Conservation (phyloP, 257 asterid genomes). For the Gentiana macrophylla region DNA sequence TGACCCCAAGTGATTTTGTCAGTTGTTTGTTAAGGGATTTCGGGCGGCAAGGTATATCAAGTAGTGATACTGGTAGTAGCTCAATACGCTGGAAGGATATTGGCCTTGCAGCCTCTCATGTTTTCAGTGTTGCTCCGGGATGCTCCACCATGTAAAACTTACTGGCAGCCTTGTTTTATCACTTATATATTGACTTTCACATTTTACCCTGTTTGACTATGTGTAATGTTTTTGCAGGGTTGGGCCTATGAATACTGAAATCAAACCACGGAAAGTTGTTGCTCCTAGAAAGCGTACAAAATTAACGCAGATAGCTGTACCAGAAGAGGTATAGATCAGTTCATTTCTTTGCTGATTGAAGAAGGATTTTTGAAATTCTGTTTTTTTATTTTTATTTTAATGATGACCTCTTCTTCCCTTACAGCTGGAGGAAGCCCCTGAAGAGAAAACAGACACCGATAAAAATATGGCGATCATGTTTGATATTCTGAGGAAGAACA, state of each 20-base stretch:
- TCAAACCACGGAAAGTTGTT: conserved; percentile 60
- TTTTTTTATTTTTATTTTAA: conserved; percentile 2
- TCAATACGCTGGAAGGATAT: conserved; percentile 58
- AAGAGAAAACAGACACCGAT: conserved; percentile 78
- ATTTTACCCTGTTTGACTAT: neutral
- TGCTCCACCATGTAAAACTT: conserved; percentile 68
- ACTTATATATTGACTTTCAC: neutral
- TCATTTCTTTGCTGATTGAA: neutral
- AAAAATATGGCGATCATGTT: conserved; percentile 89
- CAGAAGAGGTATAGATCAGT: conserved; percentile 63
- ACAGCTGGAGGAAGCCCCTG: conserved; percentile 48
- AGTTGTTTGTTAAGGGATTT: conserved; percentile 59
- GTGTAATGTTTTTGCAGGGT: conserved; percentile 34
- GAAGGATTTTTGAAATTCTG: neutral
- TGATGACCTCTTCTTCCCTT: neutral
- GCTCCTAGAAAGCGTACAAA: conserved; percentile 48
- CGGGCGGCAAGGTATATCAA: conserved; percentile 43
- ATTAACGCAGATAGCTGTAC: conserved; percentile 50
- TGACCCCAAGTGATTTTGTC: conserved; percentile 73
- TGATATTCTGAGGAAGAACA: conserved; percentile 48
- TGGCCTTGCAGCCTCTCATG: conserved; percentile 51
- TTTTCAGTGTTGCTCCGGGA: conserved; percentile 59
- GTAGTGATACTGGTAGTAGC: conserved; percentile 31
- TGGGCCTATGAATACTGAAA: conserved; percentile 87
- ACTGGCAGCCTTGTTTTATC: neutral